Evolutionary conservation across 202 grass and related monocot genomes (phyloP), one percentile per base, ranked within the genome.

Genomic region (Setaria viridis): DNA sequence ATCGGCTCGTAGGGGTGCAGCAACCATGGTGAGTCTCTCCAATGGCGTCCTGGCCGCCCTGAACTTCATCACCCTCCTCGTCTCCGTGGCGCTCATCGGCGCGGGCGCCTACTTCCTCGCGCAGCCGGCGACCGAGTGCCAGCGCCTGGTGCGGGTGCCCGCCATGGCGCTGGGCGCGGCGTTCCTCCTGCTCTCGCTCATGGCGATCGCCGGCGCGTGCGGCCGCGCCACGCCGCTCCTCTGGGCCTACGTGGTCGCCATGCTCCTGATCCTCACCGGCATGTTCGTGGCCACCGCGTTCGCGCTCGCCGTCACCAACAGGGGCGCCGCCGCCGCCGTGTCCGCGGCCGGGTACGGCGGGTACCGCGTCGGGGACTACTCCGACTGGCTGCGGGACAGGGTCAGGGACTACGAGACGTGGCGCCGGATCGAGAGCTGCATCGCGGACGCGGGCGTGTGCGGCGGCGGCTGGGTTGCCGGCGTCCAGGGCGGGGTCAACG

Each of bases 291-390:
- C 88, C 86, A 87, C 90, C 39, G 55, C 74, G 19, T 92, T 95
- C 67, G 76, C 83, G 20, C 88, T 92, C 78, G 78, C 85, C 42
- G 76, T 95, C 65, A 94, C 91, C 43, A 96, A 92, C 80, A 89
- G 62, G 86, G 90, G 81, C 80, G 86, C 84, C 10, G 88, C 89
- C 25, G 62, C 66, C 43, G 91, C 72, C 14, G 77, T 82, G 42
- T 63, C 79, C 30, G 90, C 93, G 35, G 55, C 33, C 66, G 96
- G 93, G 20, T 92, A 89, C 80, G 89, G 89, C 54, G 90, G 92
- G 16, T 94, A 95, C 81, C 78, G 79, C 59, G 80, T 99, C 60
- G 81, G 85, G 3, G 90, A 92, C 76, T 99, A 99, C 89, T 92
- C 91, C 16, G 82, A 81, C 32, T 95, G 93, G 96, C 86, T 98